Evolutionary conservation across 768 basidiomycete genomes (phyloP).

Genomic region (Auricularia sp.): DNA sequence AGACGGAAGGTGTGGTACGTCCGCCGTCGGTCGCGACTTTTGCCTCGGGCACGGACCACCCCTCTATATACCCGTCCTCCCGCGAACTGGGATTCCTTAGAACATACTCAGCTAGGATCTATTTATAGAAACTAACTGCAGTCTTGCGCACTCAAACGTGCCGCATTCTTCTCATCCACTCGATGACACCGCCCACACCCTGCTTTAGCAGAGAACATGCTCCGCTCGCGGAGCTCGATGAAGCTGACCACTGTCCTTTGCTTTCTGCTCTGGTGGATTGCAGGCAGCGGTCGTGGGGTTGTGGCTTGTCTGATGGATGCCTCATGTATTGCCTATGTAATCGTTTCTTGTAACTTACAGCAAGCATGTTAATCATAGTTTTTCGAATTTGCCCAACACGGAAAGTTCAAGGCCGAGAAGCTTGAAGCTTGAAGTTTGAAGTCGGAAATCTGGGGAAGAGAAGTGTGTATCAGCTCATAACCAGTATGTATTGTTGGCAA

Average conservation of each 20-base stretch:
- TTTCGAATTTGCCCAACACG: too few species aligned
- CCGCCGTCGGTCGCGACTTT: too few species aligned
- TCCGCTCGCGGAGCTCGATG: not conserved
- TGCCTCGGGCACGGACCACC: not conserved
- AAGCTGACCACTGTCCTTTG: not conserved
- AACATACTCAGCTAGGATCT: conserved; percentile 3
- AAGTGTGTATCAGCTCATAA: too few species aligned
- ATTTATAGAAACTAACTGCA: not conserved
- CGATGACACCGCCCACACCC: not conserved
- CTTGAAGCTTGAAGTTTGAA: too few species aligned
- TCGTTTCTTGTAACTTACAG: too few species aligned
- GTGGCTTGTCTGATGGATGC: not conserved
- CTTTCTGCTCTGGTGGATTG: not conserved
- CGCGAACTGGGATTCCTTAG: not conserved
- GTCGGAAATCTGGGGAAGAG: too few species aligned
- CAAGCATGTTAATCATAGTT: too few species aligned
- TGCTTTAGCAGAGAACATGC: not conserved
- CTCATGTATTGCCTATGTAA: not conserved
- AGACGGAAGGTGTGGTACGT: too few species aligned
- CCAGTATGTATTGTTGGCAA: too few species aligned
- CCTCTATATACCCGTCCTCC: not conserved
- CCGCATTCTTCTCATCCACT: too few species aligned
- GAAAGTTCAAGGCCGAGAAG: too few species aligned
- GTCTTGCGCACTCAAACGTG: too few species aligned
- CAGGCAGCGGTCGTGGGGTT: not conserved